These are phyloP conservation scores for Chamaecrista fasciculata DNA, from an alignment of 306 rosid genomes.

Conservation along the genomic window DNA sequence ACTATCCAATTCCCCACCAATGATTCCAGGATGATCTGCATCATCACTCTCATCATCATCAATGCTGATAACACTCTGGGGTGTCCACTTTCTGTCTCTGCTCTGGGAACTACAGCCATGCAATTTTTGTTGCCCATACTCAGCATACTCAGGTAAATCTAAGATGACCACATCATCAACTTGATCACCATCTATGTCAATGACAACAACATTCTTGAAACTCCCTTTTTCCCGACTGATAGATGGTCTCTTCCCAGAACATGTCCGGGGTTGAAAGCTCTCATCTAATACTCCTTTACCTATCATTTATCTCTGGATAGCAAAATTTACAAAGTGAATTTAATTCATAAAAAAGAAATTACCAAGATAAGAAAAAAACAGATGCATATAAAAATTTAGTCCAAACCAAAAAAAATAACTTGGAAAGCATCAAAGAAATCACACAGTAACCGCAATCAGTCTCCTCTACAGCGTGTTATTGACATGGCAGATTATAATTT, in stretches of 20 bases:
- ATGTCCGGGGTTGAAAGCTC: conserved; percentile 42
- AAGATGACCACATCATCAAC: conserved; percentile 53
- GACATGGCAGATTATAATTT: background rate
- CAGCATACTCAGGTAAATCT: conserved; percentile 41
- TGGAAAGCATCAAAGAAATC: background rate
- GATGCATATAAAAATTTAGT: background rate
- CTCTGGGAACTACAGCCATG: conserved; percentile 38
- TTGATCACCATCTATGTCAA: conserved; percentile 67
- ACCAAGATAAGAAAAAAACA: conserved; percentile 1
- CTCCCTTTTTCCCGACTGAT: conserved; percentile 38
- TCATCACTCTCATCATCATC: conserved; percentile 57
- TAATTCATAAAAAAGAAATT: conserved; percentile 5
- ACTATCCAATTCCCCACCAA: conserved; percentile 68
- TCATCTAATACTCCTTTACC: conserved; percentile 47
- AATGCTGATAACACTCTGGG: conserved; percentile 53
- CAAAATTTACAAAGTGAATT: conserved; percentile 3
- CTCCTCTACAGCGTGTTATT: background rate
- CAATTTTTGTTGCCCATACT: conserved; percentile 31
- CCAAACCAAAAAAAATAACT: background rate
- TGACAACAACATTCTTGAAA: conserved; percentile 44
- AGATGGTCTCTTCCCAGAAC: conserved; percentile 45
- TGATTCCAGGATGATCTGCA: conserved; percentile 24
- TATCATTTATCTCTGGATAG: conserved; percentile 48
- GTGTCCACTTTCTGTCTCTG: conserved; percentile 36
- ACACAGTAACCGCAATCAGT: background rate